Conservation (phyloP, 2,329 filamentous ascomycete species). For the Aspergillus thermomutatus region DNA sequence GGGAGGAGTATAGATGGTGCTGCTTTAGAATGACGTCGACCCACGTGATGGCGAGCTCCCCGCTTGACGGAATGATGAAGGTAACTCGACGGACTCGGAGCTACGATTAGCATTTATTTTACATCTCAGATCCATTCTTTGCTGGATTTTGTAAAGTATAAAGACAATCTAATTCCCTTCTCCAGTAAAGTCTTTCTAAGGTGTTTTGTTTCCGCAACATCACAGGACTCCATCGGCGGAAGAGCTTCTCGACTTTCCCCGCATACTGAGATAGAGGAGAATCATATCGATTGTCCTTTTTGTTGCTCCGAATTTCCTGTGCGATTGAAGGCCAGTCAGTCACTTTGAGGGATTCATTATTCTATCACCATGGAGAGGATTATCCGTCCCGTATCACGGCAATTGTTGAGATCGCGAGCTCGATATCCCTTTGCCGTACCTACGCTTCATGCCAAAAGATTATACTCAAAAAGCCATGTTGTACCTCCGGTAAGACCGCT, state of each 20-base stretch:
- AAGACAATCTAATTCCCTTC: not conserved
- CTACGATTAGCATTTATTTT: not conserved
- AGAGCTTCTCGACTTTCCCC: not conserved
- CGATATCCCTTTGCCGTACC: conserved; percentile 37
- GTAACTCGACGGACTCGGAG: not conserved
- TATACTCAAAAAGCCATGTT: conserved; percentile 42
- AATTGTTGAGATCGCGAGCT: conserved; percentile 32
- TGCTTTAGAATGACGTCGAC: conserved; percentile 8
- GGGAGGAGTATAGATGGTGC: not conserved
- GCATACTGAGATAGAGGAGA: not conserved
- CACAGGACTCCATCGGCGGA: not conserved
- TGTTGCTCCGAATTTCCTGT: not conserved
- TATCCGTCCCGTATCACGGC: conserved; percentile 33
- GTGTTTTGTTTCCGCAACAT: not conserved
- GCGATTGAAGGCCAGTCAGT: not conserved
- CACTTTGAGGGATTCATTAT: not conserved
- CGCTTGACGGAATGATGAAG: conserved; percentile 1
- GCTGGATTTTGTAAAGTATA: not conserved
- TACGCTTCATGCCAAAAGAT: conserved; percentile 30
- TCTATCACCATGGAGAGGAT: conserved; percentile 31
- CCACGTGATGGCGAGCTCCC: conserved; percentile 17
- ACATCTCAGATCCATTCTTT: not conserved
- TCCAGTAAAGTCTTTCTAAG: not conserved
- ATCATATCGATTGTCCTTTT: not conserved
- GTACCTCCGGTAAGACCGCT: conserved; percentile 35